These are phyloP conservation scores for Scalesia atractyloides DNA, from an alignment of 129 eudicot genomes.

Conservation along the genomic window DNA sequence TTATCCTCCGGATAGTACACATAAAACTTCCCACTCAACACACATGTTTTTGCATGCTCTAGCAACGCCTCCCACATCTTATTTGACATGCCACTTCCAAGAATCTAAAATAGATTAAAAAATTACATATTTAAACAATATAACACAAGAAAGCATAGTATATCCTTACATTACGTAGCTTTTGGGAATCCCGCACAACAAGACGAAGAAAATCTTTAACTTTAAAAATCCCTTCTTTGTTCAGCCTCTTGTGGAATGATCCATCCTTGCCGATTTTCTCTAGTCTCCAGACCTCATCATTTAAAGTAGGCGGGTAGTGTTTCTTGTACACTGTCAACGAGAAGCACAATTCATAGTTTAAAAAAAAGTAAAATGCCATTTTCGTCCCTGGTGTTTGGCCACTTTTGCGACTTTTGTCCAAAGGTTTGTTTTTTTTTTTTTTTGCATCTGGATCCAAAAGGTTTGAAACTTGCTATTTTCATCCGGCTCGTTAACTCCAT, in stretches of 20 bases:
- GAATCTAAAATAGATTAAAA: slow-evolving; percentile 44
- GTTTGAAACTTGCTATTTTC: too few species aligned
- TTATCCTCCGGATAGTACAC: slow-evolving; percentile 71
- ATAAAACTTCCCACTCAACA: slow-evolving; percentile 79
- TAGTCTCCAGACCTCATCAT: slow-evolving; percentile 91
- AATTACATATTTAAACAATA: not conserved
- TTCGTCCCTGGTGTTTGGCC: too few species aligned
- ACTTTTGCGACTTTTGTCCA: too few species aligned
- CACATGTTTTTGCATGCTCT: slow-evolving; percentile 88
- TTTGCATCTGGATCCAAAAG: too few species aligned
- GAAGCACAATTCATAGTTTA: not conserved
- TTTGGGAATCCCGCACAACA: slow-evolving; percentile 65
- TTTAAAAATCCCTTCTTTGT: slow-evolving; percentile 54
- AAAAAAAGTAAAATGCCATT: not conserved
- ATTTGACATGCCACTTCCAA: slow-evolving; percentile 97
- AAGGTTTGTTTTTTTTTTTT: too few species aligned
- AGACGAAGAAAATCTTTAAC: slow-evolving; percentile 87
- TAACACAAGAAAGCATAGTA: not conserved
- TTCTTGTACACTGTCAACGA: slow-evolving; percentile 70
- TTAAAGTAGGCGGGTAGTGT: slow-evolving; percentile 85
- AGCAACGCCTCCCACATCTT: slow-evolving; percentile 93
- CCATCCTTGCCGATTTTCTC: slow-evolving; percentile 98
- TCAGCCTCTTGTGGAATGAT: slow-evolving; percentile 86
- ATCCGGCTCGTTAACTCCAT: too few species aligned
- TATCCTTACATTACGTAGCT: slow-evolving; percentile 63